Evolutionary conservation across 257 asterid species (phyloP).

Genomic region (Petunia secreta): DNA sequence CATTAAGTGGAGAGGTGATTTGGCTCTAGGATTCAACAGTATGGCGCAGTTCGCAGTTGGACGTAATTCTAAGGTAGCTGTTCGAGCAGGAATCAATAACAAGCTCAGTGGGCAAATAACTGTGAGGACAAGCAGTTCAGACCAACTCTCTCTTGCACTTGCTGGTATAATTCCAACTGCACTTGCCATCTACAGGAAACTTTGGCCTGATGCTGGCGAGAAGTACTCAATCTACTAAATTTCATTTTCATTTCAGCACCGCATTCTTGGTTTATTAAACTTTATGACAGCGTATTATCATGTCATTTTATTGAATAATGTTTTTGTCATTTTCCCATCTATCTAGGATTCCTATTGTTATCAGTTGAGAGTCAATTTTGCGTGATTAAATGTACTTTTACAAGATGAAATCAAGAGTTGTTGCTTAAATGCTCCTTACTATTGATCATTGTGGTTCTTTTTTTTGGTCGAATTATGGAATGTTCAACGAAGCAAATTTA

Average conservation of each 20-base stretch:
- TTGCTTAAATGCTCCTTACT: not conserved
- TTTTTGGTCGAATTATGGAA: not conserved
- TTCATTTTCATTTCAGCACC: constrained; percentile 31
- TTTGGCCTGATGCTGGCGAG: constrained; percentile 61
- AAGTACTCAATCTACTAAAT: constrained; percentile 69
- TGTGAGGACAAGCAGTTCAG: constrained; percentile 93
- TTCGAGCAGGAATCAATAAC: constrained; percentile 92
- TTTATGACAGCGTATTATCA: constrained; percentile 16
- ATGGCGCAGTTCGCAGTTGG: constrained; percentile 74
- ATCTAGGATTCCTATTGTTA: constrained; percentile 25
- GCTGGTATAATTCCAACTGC: constrained; percentile 73
- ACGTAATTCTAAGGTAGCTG: constrained; percentile 79
- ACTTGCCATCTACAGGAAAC: constrained; percentile 72
- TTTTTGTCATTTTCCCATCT: constrained; percentile 19
- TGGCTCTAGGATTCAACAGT: constrained; percentile 78
- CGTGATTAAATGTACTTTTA: constrained; percentile 14
- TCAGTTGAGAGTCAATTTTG: constrained; percentile 32
- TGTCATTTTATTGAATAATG: constrained; percentile 41
- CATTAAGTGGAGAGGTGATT: constrained; percentile 92
- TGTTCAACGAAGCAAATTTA: not conserved
- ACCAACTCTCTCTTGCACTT: constrained; percentile 86
- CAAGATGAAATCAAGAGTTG: constrained; percentile 40
- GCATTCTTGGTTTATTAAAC: constrained; percentile 30
- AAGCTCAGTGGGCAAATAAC: constrained; percentile 93
- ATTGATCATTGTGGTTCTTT: not conserved